Evolutionary conservation across 108 stramenopile genomes (phyloP).

Genomic region (Fragilaria crotonensis): DNA sequence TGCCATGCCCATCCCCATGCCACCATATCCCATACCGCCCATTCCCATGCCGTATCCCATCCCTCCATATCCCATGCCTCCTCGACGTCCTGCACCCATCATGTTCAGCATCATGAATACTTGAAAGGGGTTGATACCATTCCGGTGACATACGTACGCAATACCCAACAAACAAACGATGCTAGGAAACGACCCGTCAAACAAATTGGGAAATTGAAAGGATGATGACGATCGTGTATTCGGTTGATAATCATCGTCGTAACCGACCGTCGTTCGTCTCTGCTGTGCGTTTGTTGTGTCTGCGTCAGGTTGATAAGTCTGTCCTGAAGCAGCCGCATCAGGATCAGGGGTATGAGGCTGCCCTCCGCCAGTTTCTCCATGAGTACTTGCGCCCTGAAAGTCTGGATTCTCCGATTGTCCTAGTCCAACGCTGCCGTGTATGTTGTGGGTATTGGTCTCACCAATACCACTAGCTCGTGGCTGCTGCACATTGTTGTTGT

Average conservation of each 20-base stretch:
- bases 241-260: conserved; percentile 2
- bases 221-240: neutral
- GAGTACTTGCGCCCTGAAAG: too few relatives aligned
- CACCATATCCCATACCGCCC: conserved; percentile 29
- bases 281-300: neutral
- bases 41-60: conserved; percentile 17
- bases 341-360: too few relatives aligned
- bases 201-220: conserved; percentile 34
- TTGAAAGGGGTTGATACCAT: conserved; percentile 67
- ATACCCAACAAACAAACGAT: conserved; percentile 33
- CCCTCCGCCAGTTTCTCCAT: too few relatives aligned
- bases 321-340: too few relatives aligned
- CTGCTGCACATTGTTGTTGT: neutral
- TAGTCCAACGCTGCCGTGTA: too few relatives aligned
- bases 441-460: too few relatives aligned
- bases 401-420: too few relatives aligned
- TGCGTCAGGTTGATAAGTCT: too few relatives aligned
- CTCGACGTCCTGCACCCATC: conserved; percentile 25
- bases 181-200: conserved; percentile 43
- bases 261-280: neutral
- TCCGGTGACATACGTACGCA: conserved; percentile 38
- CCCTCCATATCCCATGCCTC: conserved; percentile 12
- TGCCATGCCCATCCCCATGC: too few relatives aligned
- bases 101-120: conserved; percentile 48
- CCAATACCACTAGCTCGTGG: neutral